A percentile compares a stretch with the other conserved stretches of the same genome.
phyloP scores from a whole-genome alignment of 345 rosid genomes.

The Adansonia digitata region DNA sequence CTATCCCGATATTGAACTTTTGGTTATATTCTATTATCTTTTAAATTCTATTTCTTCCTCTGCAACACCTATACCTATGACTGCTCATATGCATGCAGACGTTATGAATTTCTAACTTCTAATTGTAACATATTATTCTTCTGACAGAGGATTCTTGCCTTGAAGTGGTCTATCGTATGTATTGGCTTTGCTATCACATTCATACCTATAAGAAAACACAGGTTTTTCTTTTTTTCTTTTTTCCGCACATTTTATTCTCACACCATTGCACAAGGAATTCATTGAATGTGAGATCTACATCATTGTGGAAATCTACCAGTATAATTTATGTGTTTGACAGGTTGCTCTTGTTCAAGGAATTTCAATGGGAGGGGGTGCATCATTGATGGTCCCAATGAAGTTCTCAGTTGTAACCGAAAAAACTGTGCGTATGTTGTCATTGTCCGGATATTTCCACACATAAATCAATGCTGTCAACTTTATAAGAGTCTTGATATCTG shows the following conservation, averaged over 20 bases:
- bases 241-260: background rate
- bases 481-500: background rate
- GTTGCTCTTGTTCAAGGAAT: constrained; percentile 86
- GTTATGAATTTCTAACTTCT: background rate
- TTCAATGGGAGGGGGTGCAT: constrained; percentile 98
- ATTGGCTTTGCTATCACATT: constrained; percentile 91
- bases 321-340: constrained; percentile 32
- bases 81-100: background rate
- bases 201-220: constrained; percentile 79
- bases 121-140: constrained; percentile 12
- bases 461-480: background rate
- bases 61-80: background rate
- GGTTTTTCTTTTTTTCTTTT: constrained; percentile 30
- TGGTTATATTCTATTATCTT: background rate
- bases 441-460: constrained; percentile 1
- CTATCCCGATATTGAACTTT: constrained; percentile 4
- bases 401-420: constrained; percentile 91
- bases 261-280: background rate
- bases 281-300: background rate
- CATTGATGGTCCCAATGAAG: constrained; percentile 88
- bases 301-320: background rate
- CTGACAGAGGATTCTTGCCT: constrained; percentile 79
- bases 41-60: background rate
- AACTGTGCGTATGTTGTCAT: constrained; percentile 49
- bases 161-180: constrained; percentile 90